phyloP scores from a whole-genome alignment of 1,284 basidiomycete species.

The Pulveroboletus sp. region DNA sequence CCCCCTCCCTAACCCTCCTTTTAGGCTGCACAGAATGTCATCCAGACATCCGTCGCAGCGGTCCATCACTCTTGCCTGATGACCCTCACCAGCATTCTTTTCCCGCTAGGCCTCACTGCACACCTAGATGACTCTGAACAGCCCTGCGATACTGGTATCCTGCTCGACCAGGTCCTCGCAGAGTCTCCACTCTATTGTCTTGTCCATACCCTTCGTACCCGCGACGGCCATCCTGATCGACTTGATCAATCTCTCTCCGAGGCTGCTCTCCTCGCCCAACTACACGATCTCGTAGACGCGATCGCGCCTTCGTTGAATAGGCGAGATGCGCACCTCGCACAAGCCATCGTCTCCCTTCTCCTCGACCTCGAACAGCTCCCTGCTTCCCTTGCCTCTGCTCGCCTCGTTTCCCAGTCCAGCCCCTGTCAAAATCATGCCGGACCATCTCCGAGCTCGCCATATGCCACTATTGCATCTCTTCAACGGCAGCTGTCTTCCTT shows the following conservation, averaged over 20 bases:
- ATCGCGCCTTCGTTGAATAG: constrained; percentile 47
- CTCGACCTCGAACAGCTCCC: constrained; percentile 65
- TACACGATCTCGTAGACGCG: constrained; percentile 53
- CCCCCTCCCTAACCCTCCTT: background rate
- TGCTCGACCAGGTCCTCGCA: constrained; percentile 33
- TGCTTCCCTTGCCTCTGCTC: constrained; percentile 27
- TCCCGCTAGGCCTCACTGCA: constrained; percentile 12
- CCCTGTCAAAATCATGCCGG: background rate
- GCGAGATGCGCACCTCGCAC: constrained; percentile 60
- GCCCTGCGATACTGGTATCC: background rate
- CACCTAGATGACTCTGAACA: background rate
- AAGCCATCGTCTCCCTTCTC: constrained; percentile 65
- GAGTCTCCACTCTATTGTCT: constrained; percentile 63
- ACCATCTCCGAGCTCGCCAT: constrained; percentile 11
- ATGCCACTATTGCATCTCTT: constrained; percentile 59
- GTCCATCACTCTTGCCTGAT: constrained; percentile 74
- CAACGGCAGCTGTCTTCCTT: constrained; percentile 69
- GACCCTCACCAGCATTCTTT: constrained; percentile 72
- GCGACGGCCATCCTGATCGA: constrained; percentile 44
- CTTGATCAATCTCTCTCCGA: constrained; percentile 41
- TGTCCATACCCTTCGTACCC: constrained; percentile 60
- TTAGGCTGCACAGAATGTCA: constrained; percentile 44
- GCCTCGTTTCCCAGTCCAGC: constrained; percentile 2
- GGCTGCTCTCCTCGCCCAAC: constrained; percentile 60
- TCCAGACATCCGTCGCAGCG: constrained; percentile 66